A percentile compares a stretch with the other conserved stretches of the same genome.
These are phyloP conservation scores for Oldenlandia corymbosa DNA, from an alignment of 257 asterid genomes.

Conservation along the genomic window DNA sequence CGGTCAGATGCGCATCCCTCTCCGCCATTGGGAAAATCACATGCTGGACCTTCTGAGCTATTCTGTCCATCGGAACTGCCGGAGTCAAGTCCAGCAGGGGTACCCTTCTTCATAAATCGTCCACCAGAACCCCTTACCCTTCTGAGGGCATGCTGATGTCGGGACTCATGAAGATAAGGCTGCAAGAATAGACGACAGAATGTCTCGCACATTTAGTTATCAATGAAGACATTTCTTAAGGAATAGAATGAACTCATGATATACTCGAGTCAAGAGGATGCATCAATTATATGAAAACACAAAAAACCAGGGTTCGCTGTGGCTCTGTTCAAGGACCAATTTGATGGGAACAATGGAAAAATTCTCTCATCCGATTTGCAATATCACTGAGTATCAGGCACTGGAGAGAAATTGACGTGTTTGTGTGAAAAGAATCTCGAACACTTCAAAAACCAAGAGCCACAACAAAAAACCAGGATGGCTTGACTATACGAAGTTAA, in stretches of 20 bases:
- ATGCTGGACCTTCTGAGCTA: constrained; percentile 33
- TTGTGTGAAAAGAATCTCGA: background rate
- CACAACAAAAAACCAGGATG: background rate
- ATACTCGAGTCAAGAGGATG: background rate
- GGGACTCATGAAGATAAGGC: constrained; percentile 92
- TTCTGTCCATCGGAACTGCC: constrained; percentile 28
- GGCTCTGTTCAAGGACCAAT: no score
- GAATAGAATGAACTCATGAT: background rate
- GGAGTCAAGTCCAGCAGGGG: constrained; percentile 26
- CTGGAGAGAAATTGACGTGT: background rate
- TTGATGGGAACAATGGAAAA: no score
- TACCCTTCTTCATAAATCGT: constrained; percentile 66
- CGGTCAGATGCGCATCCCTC: background rate
- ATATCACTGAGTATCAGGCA: no score
- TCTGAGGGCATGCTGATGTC: constrained; percentile 89
- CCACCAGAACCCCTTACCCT: constrained; percentile 83
- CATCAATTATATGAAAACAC: background rate
- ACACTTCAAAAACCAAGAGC: background rate
- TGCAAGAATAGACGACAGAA: constrained; percentile 16
- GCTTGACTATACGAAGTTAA: background rate
- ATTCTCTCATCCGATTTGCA: no score
- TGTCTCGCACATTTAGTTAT: background rate
- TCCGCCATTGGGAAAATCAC: constrained; percentile 15
- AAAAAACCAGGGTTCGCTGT: no score
- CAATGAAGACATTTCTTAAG: background rate